Base-by-base conservation (phyloP, 768 basidiomycete genomes). In the Pulveroboletus sp. region DNA sequence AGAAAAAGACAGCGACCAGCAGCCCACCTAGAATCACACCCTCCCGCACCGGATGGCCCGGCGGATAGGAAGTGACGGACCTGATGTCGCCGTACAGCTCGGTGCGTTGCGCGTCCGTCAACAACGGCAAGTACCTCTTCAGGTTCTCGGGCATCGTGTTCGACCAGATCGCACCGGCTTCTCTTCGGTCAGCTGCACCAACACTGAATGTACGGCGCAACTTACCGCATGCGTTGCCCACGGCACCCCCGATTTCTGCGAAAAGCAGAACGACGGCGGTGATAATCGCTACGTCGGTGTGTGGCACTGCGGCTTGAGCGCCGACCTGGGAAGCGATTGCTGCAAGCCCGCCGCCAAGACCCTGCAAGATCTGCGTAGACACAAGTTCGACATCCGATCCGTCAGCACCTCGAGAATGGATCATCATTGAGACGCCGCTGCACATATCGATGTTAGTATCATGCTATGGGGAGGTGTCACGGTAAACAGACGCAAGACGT, bases 341-440 rank as follows among this genome's bases (percentile, higher is more conserved):
- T 3, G 85, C 83, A 49, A 89, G 74, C 14, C 86, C 87, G 12
- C 87, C 87, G 15, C 87, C 87, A 8, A 83, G 69, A 41, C 86
- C 87, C 67, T 88, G 86, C 14, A 90, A 71, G 43, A 88, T 65
- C 57, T 90, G 87, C 18, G 77, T 80, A 67, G 78, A 73, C 5
- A 88, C 81, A 27, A 88, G 72, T 54, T 80, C 78, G 2, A 72
- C 73, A 31, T 75, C 72, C 30, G 73, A 77, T 0, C 73, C 78
- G 32, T 79, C 69, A 3, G 83, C 78, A 12, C 85, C 85, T 15
- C 82, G 77, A 5, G 85, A 82, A 57, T 79, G 78, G 53, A 89
- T 78, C 86, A 87, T 88, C 24, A 86, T 66, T 8, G 76, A 78
- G 15, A 81, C 80, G 9, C 85, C 87, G 21, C 76, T 77, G 55